These are phyloP conservation scores for Solanum pinnatisectum DNA, from an alignment of 257 asterid genomes.

Conservation along the genomic window DNA sequence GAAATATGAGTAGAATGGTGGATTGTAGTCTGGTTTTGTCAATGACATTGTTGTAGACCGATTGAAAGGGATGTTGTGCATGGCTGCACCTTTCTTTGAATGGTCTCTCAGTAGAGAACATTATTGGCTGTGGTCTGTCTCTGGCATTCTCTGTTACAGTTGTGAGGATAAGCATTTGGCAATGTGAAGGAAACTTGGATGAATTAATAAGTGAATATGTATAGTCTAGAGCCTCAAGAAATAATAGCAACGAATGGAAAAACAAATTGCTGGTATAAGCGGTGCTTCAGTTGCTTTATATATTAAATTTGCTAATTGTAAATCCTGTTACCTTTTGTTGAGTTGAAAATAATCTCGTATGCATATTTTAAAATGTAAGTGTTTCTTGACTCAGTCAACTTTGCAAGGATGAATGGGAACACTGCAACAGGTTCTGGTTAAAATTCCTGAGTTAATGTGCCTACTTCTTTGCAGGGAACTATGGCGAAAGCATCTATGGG, in stretches of 20 bases:
- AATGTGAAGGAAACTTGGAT: not conserved
- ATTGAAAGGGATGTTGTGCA: not conserved
- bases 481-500: conserved; percentile 84
- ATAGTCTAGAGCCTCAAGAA: not conserved
- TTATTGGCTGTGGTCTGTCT: not conserved
- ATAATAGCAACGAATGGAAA: not conserved
- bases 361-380: not conserved
- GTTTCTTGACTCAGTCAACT: not conserved
- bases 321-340: not conserved
- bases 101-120: not conserved
- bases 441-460: not conserved
- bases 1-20: not conserved
- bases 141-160: not conserved
- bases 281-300: not conserved
- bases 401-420: not conserved
- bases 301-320: not conserved
- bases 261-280: not conserved
- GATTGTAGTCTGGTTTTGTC: not conserved
- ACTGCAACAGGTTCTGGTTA: not conserved
- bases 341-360: not conserved
- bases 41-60: not conserved
- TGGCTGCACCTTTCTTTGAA: not conserved
- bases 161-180: not conserved
- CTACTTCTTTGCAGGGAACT: conserved; percentile 50
- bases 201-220: not conserved